A percentile compares a stretch with the other conserved stretches of the same genome.
Evolutionary conservation across 768 basidiomycete genomes (phyloP).

Genomic region (Hysterangium stoloniferum): DNA sequence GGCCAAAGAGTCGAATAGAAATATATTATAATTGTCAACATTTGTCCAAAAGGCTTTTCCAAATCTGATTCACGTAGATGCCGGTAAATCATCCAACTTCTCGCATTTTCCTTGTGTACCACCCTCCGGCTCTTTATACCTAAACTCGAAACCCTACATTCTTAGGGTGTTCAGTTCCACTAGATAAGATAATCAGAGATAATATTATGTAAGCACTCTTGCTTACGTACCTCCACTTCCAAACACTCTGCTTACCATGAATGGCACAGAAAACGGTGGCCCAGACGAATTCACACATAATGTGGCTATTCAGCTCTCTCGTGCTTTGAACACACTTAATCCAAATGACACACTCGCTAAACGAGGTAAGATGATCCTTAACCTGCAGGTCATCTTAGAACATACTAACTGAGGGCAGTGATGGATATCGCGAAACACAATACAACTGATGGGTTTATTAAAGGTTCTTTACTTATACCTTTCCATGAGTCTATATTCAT

Average conservation of each 20-base stretch:
- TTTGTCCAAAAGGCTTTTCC: too few species aligned
- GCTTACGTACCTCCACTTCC: too few species aligned
- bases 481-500: background rate
- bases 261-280: conserved; percentile 6
- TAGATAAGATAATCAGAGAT: too few species aligned
- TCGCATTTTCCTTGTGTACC: too few species aligned
- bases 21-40: too few species aligned
- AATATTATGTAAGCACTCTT: too few species aligned
- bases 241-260: too few species aligned
- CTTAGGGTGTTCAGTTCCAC: too few species aligned
- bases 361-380: conserved; percentile 22
- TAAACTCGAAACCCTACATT: too few species aligned
- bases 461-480: conserved; percentile 35
- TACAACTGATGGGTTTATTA: conserved; percentile 52
- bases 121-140: too few species aligned
- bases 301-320: conserved; percentile 70
- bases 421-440: conserved; percentile 75
- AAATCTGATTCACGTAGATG: too few species aligned
- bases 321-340: conserved; percentile 71
- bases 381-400: background rate
- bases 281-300: conserved; percentile 52
- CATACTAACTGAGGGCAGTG: conserved; percentile 29
- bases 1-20: background rate
- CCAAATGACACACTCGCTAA: conserved; percentile 79
- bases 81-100: too few species aligned